Conservation (phyloP, 306 rosid species). For the Sechiopsis laciniata region DNA sequence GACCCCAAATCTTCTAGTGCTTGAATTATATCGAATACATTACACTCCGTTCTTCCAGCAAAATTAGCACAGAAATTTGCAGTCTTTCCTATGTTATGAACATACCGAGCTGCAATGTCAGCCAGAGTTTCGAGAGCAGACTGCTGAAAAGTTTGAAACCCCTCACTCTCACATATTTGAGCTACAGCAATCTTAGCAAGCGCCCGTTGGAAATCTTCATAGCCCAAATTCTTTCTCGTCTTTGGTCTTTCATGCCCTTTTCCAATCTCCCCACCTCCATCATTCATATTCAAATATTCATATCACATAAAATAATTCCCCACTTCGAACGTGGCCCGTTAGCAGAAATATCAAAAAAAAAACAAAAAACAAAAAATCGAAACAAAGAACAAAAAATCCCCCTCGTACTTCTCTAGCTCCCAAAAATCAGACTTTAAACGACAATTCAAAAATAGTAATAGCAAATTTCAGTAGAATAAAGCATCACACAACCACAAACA, state of each 20-base stretch:
- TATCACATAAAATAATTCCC: slow-evolving; percentile 26
- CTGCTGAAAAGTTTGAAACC: slow-evolving; percentile 71
- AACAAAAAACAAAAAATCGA: background rate
- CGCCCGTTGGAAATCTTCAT: slow-evolving; percentile 60
- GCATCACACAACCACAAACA: background rate
- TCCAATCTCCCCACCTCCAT: slow-evolving; percentile 84
- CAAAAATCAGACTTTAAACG: background rate
- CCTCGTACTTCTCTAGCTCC: background rate
- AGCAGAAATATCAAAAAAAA: background rate
- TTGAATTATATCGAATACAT: slow-evolving; percentile 60
- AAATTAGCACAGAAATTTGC: slow-evolving; percentile 57
- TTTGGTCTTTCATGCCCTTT: slow-evolving; percentile 50
- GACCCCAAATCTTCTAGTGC: slow-evolving; percentile 71
- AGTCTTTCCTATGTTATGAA: slow-evolving; percentile 50
- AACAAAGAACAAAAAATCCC: background rate
- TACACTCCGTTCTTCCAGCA: slow-evolving; percentile 57
- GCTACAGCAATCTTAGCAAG: slow-evolving; percentile 58
- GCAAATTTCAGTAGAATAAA: background rate
- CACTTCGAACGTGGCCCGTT: background rate
- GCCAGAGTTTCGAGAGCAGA: slow-evolving; percentile 55
- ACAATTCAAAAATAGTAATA: background rate
- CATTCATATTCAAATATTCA: slow-evolving; percentile 87
- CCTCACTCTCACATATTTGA: slow-evolving; percentile 71
- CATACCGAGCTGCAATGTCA: slow-evolving; percentile 49
- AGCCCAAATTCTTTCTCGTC: slow-evolving; percentile 37